Base-by-base conservation (phyloP, 805 yeast genomes). In the Saccharomycopsis javanensis region DNA sequence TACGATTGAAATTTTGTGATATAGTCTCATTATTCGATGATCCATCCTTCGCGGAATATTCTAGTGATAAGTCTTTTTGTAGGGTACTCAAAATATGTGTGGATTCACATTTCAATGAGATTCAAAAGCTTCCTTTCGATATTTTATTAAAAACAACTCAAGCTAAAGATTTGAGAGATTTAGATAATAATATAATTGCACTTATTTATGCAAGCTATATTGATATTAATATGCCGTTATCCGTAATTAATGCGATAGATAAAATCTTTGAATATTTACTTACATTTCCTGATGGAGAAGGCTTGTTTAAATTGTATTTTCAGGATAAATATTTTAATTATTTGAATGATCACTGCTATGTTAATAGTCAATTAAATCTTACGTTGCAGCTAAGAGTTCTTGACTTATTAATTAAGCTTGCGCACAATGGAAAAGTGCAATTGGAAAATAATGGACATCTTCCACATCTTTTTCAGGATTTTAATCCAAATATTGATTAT, bases 181-280 rank as follows among this genome's bases (percentile, higher is more conserved):
- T 42, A 16, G 48, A 42, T 42, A 6, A 20, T 20, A 42, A n/a
- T 4, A 42, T 42, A 20, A 20, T 42, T 25, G 25, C 15, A 4
- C 48, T 42, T 42, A 42, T 42, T 42, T 42, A 20, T 20, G 10
- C 48, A 16, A 20, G 48, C 25, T 42, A 42, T n/a, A 20, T 42
- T 42, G 48, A 42, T 42, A 23, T 23, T 1, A 42, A 42, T 42
- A 42, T 42, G 28, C 48, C 48, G 3, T 42, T 42, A 20, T 42
- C 48, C 15, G 59, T 59, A 1, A 25, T 48, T n/a, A 42, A 18
- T 18, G 25, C 46, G 1, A 48, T 57, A 25, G 62, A 57, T 13
- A 30, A 31, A 13, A 52, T 57, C 20, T 54, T 59, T 23, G 50
- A 42, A 4, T 51, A 57, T 48, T 45, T 57, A 4, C 23, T 59